These are phyloP conservation scores for Brettanomyces nanus DNA, from an alignment of 805 yeast genomes.

Conservation along the genomic window DNA sequence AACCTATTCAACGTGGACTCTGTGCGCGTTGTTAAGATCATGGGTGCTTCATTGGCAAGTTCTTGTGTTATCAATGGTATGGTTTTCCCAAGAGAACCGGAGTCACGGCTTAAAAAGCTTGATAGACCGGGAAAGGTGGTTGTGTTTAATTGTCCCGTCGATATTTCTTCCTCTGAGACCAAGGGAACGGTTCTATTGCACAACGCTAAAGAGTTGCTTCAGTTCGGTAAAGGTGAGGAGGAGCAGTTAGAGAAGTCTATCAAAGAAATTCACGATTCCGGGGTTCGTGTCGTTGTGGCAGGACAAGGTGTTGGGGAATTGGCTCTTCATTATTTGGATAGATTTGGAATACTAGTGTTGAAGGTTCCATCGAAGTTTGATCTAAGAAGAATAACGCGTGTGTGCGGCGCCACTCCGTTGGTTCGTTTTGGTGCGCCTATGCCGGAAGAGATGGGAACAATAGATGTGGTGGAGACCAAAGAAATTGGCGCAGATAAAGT, in stretches of 20 bases:
- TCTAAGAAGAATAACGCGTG: slow-evolving; percentile 86
- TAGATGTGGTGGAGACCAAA: slow-evolving; percentile 81
- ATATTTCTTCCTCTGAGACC: slow-evolving; percentile 93
- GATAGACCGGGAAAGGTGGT: slow-evolving; percentile 70
- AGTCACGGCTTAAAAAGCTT: slow-evolving; percentile 71
- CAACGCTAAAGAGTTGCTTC: slow-evolving; percentile 94
- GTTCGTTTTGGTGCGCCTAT: slow-evolving; percentile 92
- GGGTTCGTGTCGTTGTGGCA: slow-evolving; percentile 85
- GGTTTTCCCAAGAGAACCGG: slow-evolving; percentile 98
- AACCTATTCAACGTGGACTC: slow-evolving; percentile 80
- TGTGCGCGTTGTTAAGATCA: slow-evolving; percentile 89
- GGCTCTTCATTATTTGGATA: slow-evolving; percentile 86
- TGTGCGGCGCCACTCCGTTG: slow-evolving; percentile 95
- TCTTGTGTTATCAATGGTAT: slow-evolving; percentile 88
- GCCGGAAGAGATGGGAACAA: slow-evolving; percentile 86
- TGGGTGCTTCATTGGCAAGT: slow-evolving; percentile 75
- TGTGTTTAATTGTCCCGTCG: slow-evolving; percentile 88
- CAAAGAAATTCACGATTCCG: slow-evolving; percentile 74
- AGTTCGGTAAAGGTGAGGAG: slow-evolving; percentile 94
- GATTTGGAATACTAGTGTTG: slow-evolving; percentile 75
- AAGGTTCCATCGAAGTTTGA: slow-evolving; percentile 93
- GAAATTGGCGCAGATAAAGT: slow-evolving; percentile 98
- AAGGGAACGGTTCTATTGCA: slow-evolving; percentile 95
- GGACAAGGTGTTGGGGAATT: slow-evolving; percentile 91
- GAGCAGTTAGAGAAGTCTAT: slow-evolving; percentile 81